Base-by-base conservation (phyloP, 768 basidiomycete genomes). In the Coprinopsis marcescibilis region DNA sequence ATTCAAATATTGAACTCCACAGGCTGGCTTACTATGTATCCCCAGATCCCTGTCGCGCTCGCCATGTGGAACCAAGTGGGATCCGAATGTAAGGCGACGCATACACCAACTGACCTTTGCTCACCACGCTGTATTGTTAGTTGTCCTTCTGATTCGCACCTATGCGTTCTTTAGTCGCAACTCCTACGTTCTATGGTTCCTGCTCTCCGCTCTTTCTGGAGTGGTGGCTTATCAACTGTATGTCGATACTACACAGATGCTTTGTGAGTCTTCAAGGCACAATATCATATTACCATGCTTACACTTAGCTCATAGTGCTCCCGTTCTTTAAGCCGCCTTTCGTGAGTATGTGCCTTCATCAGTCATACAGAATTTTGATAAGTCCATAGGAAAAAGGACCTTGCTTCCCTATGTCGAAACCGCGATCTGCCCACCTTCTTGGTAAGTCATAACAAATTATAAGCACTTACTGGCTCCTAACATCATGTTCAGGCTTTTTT, bases 31-130 rank as follows among this genome's bases (percentile, higher is more conserved):
- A 39, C 48, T 39, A 37, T 26, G 24, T 33, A 21, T 47, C 17
- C 46, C 39, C 52, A 89, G 86, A 79, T 88, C 43, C 87, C 87
- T 4, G 87, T 89, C 47, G 81, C 81, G 4, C 73, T 89, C 40
- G 85, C 85, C 14, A 83, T 88, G 80, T 89, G 85, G 85, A 89
- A 89, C 56, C 87, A 89, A 75, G 85, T 87, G 45, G 81, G 83
- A 36, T 85, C 85, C 38, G 84, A 89, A 68, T 81, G 84, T 82
- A 52, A 51, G 72, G 66, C 26, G 47, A 43, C 49, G 49, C 46
- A 48, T 48, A 33, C 15, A 10, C 27, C 48, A 25, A 57, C 48
- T 37, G 25, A 51, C 29, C 24, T 36, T 50, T 51, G 40, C 52
- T 27, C 50, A 25, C 19, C 46, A 54, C 53, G 56, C 52, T 57